phyloP scores from a whole-genome alignment of 2,329 filamentous ascomycete species.

The Trichoderma lentiforme region DNA sequence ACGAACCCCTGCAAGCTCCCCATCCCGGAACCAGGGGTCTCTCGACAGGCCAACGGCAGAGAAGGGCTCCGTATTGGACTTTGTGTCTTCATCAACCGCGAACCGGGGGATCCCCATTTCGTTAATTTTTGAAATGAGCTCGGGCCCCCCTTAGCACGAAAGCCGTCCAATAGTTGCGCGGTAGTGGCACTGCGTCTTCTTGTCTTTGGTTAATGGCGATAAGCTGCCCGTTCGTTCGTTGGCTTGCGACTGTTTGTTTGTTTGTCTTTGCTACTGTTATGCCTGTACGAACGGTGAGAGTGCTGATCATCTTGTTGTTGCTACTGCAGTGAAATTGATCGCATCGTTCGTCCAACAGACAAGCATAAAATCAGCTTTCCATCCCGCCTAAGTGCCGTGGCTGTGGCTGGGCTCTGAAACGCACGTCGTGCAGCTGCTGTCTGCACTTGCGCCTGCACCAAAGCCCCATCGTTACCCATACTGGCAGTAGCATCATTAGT shows the following conservation, averaged over 20 bases:
- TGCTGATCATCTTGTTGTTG: neutral
- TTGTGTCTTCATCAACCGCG: neutral
- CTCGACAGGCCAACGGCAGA: neutral
- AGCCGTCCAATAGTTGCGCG: neutral
- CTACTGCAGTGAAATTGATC: neutral
- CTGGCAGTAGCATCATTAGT: neutral
- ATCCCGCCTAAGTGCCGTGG: neutral
- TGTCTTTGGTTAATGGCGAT: neutral
- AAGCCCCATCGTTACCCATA: slow-evolving; percentile 10
- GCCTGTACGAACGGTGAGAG: neutral
- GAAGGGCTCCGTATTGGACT: slow-evolving; percentile 1
- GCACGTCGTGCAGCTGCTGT: slow-evolving; percentile 12
- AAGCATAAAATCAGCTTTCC: neutral
- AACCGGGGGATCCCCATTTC: slow-evolving; percentile 7
- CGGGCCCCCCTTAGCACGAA: neutral
- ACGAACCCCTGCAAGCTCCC: slow-evolving; percentile 3
- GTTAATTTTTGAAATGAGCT: slow-evolving; percentile 14
- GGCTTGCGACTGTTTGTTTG: neutral
- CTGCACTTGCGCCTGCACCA: neutral
- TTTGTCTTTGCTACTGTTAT: neutral
- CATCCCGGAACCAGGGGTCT: slow-evolving; percentile 5
- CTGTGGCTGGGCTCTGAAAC: slow-evolving; percentile 5
- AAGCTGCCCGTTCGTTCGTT: neutral
- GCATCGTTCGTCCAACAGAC: neutral
- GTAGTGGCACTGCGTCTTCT: neutral